These are phyloP conservation scores for Scenedesmus sp. DNA, from an alignment of 163 green algal genomes.

Conservation along the genomic window DNA sequence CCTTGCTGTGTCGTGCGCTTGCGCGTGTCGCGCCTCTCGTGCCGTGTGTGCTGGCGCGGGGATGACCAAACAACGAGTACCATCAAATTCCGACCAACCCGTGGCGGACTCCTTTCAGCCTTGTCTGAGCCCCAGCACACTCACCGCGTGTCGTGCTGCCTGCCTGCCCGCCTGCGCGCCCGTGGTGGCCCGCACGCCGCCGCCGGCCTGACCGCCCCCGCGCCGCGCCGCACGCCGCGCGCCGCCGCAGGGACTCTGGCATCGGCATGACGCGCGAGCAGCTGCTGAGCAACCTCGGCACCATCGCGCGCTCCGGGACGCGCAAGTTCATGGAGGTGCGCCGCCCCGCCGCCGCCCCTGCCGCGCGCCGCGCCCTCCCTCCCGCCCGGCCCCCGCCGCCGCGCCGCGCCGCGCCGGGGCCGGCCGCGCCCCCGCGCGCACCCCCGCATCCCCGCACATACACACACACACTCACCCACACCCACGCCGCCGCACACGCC, in stretches of 20 bases:
- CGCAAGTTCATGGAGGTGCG: conserved; percentile 99
- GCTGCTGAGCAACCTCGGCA: conserved; percentile 93
- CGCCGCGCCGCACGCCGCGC: background rate
- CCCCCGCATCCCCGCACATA: too few relatives aligned
- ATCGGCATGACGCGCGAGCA: conserved; percentile 94
- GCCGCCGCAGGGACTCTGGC: conserved; percentile 77
- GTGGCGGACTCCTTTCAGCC: conserved; percentile 40
- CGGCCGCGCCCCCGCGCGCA: too few relatives aligned
- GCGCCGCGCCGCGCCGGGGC: too few relatives aligned
- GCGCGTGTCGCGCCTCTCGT: background rate
- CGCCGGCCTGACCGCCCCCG: too few relatives aligned
- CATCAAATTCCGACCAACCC: conserved; percentile 40
- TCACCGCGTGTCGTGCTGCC: too few relatives aligned
- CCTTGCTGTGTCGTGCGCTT: too few relatives aligned
- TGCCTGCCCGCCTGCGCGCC: background rate
- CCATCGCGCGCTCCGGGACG: conserved; percentile 96
- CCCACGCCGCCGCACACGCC: too few relatives aligned
- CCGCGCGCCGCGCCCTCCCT: too few relatives aligned
- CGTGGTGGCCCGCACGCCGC: background rate
- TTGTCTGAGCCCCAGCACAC: conserved; percentile 35
- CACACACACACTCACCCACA: too few relatives aligned
- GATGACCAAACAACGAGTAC: conserved; percentile 37
- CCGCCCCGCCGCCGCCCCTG: too few relatives aligned
- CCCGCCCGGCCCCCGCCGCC: too few relatives aligned
- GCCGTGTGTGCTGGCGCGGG: background rate